Percentiles rank a stretch among this genome's conserved stretches.
Evolutionary conservation across 116 monocot species (phyloP).

Genomic region (Trichopus zeylanicus): DNA sequence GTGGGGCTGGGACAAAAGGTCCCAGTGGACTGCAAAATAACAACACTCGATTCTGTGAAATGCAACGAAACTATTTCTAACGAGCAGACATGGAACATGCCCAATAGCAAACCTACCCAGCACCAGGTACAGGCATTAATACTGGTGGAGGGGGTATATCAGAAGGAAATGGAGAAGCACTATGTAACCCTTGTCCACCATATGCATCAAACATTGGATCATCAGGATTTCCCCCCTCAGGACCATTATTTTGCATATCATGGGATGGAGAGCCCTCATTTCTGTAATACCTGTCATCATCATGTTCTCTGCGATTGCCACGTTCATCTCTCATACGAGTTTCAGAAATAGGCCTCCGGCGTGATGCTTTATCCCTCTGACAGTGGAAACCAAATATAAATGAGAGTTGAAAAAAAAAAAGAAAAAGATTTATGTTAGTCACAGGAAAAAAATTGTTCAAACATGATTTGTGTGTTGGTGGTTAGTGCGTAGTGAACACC

Average conservation of each 20-base stretch:
- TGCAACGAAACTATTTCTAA: neutral
- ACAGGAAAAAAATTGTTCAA: too few species aligned
- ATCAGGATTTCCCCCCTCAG: conserved; percentile 35
- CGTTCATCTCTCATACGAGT: conserved; percentile 77
- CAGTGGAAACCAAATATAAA: neutral
- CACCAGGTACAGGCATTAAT: conserved; percentile 97
- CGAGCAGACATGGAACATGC: neutral
- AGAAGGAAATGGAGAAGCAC: conserved; percentile 59
- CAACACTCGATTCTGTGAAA: neutral
- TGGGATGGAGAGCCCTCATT: conserved; percentile 41
- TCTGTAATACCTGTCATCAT: conserved; percentile 46
- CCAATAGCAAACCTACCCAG: conserved; percentile 54
- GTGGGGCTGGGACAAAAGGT: conserved; percentile 95
- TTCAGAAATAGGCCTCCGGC: conserved; percentile 56
- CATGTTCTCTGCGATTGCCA: conserved; percentile 60
- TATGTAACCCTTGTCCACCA: conserved; percentile 58
- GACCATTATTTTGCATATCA: conserved; percentile 30
- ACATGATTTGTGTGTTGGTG: too few species aligned
- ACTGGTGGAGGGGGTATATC: conserved; percentile 80
- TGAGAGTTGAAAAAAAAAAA: neutral
- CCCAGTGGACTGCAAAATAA: conserved; percentile 63
- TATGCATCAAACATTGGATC: conserved; percentile 58
- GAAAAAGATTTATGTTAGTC: too few species aligned
- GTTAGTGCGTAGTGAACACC: too few species aligned
- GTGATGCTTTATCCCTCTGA: conserved; percentile 45